Percentiles rank a stretch among this genome's conserved stretches.
phyloP scores from a whole-genome alignment of 208 protist species.

The Wallacemonas sp. region DNA sequence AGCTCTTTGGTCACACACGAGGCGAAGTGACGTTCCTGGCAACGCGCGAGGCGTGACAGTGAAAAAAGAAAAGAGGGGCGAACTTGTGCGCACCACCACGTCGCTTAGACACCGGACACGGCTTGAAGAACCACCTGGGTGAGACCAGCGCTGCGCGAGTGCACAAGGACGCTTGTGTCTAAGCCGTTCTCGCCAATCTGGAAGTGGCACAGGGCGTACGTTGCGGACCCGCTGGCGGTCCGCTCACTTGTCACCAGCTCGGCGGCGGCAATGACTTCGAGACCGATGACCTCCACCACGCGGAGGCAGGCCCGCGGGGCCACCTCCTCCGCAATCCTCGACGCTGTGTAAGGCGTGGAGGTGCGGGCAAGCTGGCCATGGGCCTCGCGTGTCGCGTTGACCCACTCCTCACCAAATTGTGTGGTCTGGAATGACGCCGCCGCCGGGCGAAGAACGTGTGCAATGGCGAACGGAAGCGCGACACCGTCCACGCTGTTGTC shows the following conservation, averaged over 20 bases:
- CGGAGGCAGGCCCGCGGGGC: conserved; percentile 26
- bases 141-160: conserved; percentile 14
- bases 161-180: conserved; percentile 23
- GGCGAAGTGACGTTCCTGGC: too few species aligned
- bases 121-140: conserved; percentile 12
- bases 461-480: background rate
- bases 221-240: background rate
- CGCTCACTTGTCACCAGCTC: background rate
- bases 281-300: conserved; percentile 63
- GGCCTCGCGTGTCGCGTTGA: conserved; percentile 11
- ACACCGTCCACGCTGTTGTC: background rate
- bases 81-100: background rate
- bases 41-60: too few species aligned
- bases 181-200: conserved; percentile 1
- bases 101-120: background rate
- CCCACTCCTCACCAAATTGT: conserved; percentile 42
- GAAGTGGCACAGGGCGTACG: conserved; percentile 30
- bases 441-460: conserved; percentile 23
- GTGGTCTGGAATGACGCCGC: conserved; percentile 25
- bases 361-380: conserved; percentile 21
- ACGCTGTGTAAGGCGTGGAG: too few species aligned
- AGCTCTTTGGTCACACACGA: too few species aligned
- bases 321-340: background rate
- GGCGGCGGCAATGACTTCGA: conserved; percentile 54
- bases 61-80: too few species aligned